phyloP scores from a whole-genome alignment of 805 yeast genomes.

The Saccharomycopsis babjevae region DNA sequence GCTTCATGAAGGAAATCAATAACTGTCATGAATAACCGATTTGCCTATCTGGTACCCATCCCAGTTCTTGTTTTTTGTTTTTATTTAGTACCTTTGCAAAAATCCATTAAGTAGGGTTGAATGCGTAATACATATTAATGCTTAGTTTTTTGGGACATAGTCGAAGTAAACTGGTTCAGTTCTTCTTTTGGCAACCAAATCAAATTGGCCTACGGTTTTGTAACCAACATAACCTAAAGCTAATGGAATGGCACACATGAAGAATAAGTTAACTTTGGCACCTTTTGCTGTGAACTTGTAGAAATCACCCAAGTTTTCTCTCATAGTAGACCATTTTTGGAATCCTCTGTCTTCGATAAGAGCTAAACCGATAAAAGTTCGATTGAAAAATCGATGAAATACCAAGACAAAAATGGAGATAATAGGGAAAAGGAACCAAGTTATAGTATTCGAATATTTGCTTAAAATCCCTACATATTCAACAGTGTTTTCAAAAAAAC shows the following conservation, averaged over 20 bases:
- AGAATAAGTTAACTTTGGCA: slow-evolving; percentile 13
- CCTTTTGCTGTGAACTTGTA: slow-evolving; percentile 17
- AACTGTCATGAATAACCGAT: no score
- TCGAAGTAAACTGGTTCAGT: slow-evolving; percentile 13
- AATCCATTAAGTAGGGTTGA: neutral
- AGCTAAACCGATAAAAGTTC: slow-evolving; percentile 1
- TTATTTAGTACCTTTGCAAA: neutral
- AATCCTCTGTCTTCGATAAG: slow-evolving; percentile 16
- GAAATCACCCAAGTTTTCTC: slow-evolving; percentile 18
- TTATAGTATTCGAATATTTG: no score
- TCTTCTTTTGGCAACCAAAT: slow-evolving; percentile 12
- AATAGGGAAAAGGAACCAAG: neutral
- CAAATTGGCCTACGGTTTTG: slow-evolving; percentile 21
- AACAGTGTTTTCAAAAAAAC: no score
- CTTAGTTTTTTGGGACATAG: slow-evolving; percentile 14
- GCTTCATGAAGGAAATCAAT: no score
- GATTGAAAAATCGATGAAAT: neutral
- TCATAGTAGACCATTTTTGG: slow-evolving; percentile 15
- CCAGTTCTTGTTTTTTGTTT: neutral
- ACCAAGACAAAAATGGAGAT: neutral
- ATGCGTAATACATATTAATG: neutral
- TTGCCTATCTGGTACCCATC: neutral
- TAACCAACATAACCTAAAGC: slow-evolving; percentile 27
- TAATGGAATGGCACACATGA: slow-evolving; percentile 25
- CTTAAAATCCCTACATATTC: no score